A percentile compares a stretch with the other conserved stretches of the same genome.
These are phyloP conservation scores for Graphilbum fragrans DNA, from an alignment of 2,329 filamentous ascomycete genomes.

Conservation along the genomic window DNA sequence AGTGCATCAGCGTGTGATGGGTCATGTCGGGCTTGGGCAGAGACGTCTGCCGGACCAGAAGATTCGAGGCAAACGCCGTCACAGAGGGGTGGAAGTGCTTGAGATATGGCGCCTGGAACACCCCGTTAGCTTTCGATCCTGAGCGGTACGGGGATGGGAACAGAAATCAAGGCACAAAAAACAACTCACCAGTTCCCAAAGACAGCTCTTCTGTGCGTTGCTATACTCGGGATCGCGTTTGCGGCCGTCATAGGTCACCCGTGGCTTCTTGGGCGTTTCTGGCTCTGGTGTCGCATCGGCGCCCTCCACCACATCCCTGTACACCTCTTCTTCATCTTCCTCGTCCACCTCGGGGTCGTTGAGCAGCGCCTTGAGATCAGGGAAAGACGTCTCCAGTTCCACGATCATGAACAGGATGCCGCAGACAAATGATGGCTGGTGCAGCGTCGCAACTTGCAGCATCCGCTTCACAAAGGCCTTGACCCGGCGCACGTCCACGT, in stretches of 20 bases:
- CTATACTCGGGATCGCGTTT: constrained; percentile 88
- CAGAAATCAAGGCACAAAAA: neutral
- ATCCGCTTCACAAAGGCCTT: constrained; percentile 95
- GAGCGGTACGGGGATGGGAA: too few relatives aligned
- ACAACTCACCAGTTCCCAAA: constrained; percentile 72
- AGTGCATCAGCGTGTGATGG: constrained; percentile 84
- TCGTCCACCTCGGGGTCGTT: constrained; percentile 70
- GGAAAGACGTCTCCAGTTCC: constrained; percentile 69
- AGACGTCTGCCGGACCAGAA: constrained; percentile 58
- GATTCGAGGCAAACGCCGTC: constrained; percentile 62
- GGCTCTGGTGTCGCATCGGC: constrained; percentile 25
- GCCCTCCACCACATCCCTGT: constrained; percentile 35
- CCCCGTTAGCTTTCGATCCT: neutral
- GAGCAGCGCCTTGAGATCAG: constrained; percentile 65
- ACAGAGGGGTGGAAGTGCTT: constrained; percentile 91
- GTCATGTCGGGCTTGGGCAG: constrained; percentile 83
- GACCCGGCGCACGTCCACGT: constrained; percentile 80
- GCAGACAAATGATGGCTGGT: constrained; percentile 86
- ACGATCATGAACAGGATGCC: constrained; percentile 83
- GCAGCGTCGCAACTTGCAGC: constrained; percentile 73
- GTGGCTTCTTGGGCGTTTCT: constrained; percentile 10
- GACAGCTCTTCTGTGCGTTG: constrained; percentile 82
- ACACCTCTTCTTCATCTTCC: constrained; percentile 56
- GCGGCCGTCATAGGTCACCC: constrained; percentile 60
- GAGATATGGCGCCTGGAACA: constrained; percentile 54